Evolutionary conservation across 108 stramenopile genomes (phyloP).

Genomic region (Cyclotella sp.): DNA sequence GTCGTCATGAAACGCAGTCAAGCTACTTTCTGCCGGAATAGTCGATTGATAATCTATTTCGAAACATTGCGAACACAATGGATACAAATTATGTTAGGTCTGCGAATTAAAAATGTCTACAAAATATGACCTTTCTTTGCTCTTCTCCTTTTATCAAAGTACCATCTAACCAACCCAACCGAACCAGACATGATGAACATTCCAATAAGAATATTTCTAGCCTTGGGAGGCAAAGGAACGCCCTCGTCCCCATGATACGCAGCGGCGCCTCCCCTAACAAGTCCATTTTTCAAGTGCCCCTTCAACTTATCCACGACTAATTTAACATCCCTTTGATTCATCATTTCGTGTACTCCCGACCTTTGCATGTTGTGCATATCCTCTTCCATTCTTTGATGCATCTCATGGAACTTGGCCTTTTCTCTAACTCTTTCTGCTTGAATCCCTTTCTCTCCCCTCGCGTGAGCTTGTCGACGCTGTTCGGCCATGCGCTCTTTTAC

Average conservation of each 20-base stretch:
- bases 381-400: not conserved
- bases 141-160: conserved; percentile 32
- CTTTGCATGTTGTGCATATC: conserved; percentile 15
- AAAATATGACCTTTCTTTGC: conserved; percentile 8
- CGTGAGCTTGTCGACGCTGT: not conserved
- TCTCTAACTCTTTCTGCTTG: not conserved
- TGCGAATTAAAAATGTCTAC: conserved; percentile 6
- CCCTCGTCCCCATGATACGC: conserved; percentile 30
- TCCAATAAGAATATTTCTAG: conserved; percentile 10
- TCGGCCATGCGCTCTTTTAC: conserved; percentile 8
- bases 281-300: conserved; percentile 12
- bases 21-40: too few relatives aligned
- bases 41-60: too few relatives aligned
- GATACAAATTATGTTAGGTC: too few relatives aligned
- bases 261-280: conserved; percentile 23
- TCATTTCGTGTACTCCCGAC: conserved; percentile 19
- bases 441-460: not conserved
- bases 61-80: too few relatives aligned
- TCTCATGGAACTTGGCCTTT: not conserved
- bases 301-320: conserved; percentile 3
- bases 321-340: conserved; percentile 5
- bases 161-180: conserved; percentile 30
- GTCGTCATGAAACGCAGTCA: too few relatives aligned
- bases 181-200: conserved; percentile 20
- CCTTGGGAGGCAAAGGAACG: conserved; percentile 19